These are phyloP conservation scores for Kwoniella sp. DNA, from an alignment of 768 basidiomycete genomes.

Conservation along the genomic window DNA sequence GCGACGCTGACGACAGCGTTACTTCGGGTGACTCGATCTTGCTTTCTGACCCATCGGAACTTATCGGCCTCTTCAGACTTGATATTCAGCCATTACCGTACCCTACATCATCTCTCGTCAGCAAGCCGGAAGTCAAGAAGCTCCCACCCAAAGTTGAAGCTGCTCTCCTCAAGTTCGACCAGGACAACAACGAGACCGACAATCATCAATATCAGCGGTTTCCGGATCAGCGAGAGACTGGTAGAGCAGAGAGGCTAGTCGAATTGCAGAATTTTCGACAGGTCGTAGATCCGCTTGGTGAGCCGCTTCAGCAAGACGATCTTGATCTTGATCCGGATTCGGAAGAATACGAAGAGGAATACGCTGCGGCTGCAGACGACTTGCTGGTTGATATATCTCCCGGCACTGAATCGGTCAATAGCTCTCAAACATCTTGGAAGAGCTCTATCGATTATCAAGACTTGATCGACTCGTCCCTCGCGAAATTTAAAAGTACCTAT, in stretches of 20 bases:
- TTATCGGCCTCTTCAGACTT: constrained; percentile 3
- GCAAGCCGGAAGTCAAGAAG: not conserved
- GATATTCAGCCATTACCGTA: constrained; percentile 7
- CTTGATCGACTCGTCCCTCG: not conserved
- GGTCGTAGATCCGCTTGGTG: not conserved
- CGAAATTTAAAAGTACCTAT: not conserved
- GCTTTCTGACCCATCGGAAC: not conserved
- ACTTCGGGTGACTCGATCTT: constrained; percentile 7
- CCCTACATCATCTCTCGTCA: not conserved
- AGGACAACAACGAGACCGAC: not conserved
- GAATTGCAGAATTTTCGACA: not conserved
- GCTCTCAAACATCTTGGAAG: not conserved
- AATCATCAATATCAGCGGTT: not conserved
- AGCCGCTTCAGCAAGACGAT: not conserved
- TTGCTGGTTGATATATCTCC: not conserved
- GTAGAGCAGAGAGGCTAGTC: not conserved
- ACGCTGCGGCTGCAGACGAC: not conserved
- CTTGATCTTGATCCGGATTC: not conserved
- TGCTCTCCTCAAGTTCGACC: constrained; percentile 5
- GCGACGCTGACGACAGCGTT: not conserved
- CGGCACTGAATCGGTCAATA: not conserved
- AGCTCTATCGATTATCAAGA: not conserved
- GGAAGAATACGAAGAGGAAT: not conserved
- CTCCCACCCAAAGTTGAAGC: not conserved
- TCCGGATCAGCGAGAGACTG: not conserved